A percentile compares a stretch with the other conserved stretches of the same genome.
phyloP scores from a whole-genome alignment of 345 rosid genomes.

The Theobroma cacao region DNA sequence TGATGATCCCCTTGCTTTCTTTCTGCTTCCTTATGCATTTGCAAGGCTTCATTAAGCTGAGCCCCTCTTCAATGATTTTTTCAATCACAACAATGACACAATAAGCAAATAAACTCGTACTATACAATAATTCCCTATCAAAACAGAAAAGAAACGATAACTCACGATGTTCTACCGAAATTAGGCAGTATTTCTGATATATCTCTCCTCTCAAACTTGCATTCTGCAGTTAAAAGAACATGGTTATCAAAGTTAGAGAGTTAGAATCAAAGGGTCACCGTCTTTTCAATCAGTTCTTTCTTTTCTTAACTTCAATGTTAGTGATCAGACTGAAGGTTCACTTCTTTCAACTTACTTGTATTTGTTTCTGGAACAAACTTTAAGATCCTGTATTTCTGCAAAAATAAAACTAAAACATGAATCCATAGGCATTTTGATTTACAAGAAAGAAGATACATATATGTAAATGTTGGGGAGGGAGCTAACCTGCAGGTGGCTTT shows the following conservation, averaged over 20 bases:
- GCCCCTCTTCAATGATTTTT: slow-evolving; percentile 35
- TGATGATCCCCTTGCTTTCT: slow-evolving; percentile 39
- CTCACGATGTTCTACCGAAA: slow-evolving; percentile 51
- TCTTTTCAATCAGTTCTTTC: background rate
- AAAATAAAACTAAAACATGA: background rate
- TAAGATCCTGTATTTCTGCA: slow-evolving; percentile 65
- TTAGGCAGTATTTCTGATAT: slow-evolving; percentile 58
- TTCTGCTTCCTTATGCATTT: slow-evolving; percentile 43
- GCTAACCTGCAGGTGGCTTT: slow-evolving; percentile 71
- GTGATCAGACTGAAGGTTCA: background rate
- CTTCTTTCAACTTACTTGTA: slow-evolving; percentile 39
- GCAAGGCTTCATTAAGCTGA: slow-evolving; percentile 53
- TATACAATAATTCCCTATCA: background rate
- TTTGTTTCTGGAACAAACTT: slow-evolving; percentile 52
- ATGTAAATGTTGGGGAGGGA: background rate
- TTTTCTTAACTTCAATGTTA: background rate
- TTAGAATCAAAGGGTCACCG: background rate
- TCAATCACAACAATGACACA: background rate
- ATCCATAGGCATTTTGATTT: background rate
- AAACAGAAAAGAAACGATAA: background rate
- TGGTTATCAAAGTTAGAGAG: background rate
- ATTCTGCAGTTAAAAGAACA: slow-evolving; percentile 25
- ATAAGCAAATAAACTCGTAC: too few species aligned
- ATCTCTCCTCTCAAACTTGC: slow-evolving; percentile 48
- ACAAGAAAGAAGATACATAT: background rate